Evolutionary conservation across 192 early-diverging fungal species (phyloP), one percentile per base, ranked within the genome.

Genomic region (Backusella circina): DNA sequence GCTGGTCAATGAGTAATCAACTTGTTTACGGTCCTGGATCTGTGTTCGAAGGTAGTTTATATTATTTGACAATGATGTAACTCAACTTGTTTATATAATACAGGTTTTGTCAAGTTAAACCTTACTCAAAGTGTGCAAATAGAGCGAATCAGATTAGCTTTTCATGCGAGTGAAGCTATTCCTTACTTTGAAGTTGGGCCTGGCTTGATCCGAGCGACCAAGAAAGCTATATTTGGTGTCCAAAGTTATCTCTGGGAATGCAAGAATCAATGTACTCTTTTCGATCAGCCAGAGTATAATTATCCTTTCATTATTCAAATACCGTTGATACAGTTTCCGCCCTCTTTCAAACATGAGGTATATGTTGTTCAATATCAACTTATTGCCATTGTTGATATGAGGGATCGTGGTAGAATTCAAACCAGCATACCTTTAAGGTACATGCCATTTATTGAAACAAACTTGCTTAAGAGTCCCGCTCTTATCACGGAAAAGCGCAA

Each of bases 301-400:
- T 75, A 51, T 36, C 74, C 74, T n/a, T 75, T 75, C 33, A 69
- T 31, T 30, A 33, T 75, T 39, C 64, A 75, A n/a, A 26, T 75
- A 16, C 74, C 74, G 33, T 44, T 69, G 33, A 38, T 75, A 13
- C 74, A 69, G 32, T 75, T 70, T 18, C 74, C 74, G 2, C 74
- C 74, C 10, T 67, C 64, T 4, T 54, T 75, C 13, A 16, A 70
- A 10, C 12, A 69, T 13, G 10, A 36, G 15, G 2, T 41, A 8
- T 75, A 75, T 21, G 23, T 30, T 32, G 67, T 44, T 54, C 39
- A 31, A 5, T 75, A 54, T 54, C 36, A 30, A 9, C 23, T 75
- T 13, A 47, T 44, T 21, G 44, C 50, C 23, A 51, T 50, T 18
- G n/a, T 75, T 41, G 74, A 75, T 30, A 61, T 31, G 9, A 10